phyloP scores from a whole-genome alignment of 2,329 filamentous ascomycete species.

The Calonectria leucothoes region DNA sequence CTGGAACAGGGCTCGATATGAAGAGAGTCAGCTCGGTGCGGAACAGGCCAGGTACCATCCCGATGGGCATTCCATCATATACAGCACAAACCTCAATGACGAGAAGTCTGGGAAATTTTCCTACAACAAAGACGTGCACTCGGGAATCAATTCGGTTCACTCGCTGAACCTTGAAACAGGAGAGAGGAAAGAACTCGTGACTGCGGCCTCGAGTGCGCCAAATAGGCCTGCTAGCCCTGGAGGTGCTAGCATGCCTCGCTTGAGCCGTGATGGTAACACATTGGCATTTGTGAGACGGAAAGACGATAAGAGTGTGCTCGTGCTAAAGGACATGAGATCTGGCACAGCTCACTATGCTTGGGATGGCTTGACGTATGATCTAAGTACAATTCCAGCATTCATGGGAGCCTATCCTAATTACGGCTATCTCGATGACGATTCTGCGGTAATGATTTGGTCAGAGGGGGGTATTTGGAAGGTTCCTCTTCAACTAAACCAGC shows the following conservation, averaged over 20 bases:
- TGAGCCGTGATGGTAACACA: background rate
- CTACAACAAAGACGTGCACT: conserved; percentile 4
- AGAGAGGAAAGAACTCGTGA: background rate
- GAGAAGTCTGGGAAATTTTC: background rate
- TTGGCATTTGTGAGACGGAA: background rate
- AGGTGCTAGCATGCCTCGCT: background rate
- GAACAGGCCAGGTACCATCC: background rate
- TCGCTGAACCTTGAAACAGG: background rate
- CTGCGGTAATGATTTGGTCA: background rate
- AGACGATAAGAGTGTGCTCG: background rate
- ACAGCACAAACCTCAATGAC: background rate
- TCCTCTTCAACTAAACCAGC: background rate
- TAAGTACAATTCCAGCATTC: conserved; percentile 1
- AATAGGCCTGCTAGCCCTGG: conserved; percentile 2
- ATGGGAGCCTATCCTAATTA: conserved; percentile 6
- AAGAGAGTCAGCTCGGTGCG: background rate
- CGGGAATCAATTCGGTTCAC: background rate
- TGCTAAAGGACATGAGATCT: background rate
- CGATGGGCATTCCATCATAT: background rate
- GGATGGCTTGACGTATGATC: background rate
- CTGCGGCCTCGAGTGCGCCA: background rate
- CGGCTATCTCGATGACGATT: background rate
- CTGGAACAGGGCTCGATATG: background rate
- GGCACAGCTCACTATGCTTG: background rate
- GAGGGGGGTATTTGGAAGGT: background rate